Percentiles rank a stretch among this genome's conserved stretches.
phyloP scores from a whole-genome alignment of 2,329 filamentous ascomycete genomes.

The Epichloe elymi region DNA sequence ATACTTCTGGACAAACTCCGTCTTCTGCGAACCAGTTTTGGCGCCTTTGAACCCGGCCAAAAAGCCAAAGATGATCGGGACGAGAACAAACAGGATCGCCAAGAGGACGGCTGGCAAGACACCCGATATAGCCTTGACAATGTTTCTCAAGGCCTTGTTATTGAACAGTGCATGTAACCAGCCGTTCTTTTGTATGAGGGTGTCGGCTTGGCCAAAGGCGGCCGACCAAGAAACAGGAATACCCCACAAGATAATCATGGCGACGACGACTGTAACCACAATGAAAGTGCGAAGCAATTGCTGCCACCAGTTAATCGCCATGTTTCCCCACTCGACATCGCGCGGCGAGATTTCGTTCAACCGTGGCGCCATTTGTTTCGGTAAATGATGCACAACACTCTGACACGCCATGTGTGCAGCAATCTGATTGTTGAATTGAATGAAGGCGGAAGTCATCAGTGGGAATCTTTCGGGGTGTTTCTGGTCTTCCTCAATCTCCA shows the following conservation, averaged over 20 bases:
- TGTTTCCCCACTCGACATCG: conserved; percentile 94
- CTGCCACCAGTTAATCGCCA: conserved; percentile 92
- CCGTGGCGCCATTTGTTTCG: conserved; percentile 84
- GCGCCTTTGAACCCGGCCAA: conserved; percentile 63
- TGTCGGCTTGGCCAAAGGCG: conserved; percentile 62
- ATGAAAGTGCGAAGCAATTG: conserved; percentile 59
- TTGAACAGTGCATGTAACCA: conserved; percentile 61
- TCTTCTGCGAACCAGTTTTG: conserved; percentile 67
- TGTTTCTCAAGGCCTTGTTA: conserved; percentile 45
- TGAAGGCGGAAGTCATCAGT: conserved; percentile 90
- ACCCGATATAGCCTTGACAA: conserved; percentile 60
- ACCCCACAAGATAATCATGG: conserved; percentile 79
- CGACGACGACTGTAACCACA: conserved; percentile 52
- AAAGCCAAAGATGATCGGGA: conserved; percentile 66
- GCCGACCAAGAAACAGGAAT: conserved; percentile 84
- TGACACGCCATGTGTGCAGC: conserved; percentile 98
- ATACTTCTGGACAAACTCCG: conserved; percentile 78
- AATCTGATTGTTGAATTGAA: conserved; percentile 96
- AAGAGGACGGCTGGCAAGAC: conserved; percentile 70
- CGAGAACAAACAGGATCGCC: conserved; percentile 61
- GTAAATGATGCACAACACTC: conserved; percentile 76
- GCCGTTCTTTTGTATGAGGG: conserved; percentile 47
- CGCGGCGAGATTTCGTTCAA: conserved; percentile 87
- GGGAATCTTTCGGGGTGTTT: conserved; percentile 74
- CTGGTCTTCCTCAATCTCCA: conserved; percentile 88